Percentiles rank a stretch among this genome's conserved stretches.
Evolutionary conservation across 2,329 filamentous ascomycete genomes (phyloP).

Genomic region (Calycina herbarum): DNA sequence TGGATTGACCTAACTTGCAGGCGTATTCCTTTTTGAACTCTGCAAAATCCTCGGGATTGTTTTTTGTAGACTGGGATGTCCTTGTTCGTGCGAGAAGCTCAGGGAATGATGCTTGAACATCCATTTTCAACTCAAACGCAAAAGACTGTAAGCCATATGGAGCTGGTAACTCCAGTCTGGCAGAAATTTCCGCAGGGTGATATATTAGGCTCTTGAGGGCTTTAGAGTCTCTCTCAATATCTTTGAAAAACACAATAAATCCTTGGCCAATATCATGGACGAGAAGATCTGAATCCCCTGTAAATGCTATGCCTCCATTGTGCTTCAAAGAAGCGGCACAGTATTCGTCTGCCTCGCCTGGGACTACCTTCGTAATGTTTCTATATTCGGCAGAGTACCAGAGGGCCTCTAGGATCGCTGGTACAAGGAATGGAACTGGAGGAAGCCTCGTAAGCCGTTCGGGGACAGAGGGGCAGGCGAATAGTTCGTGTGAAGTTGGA

Average conservation of each 20-base stretch:
- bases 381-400: conserved; percentile 45
- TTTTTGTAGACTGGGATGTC: conserved; percentile 22
- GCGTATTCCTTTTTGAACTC: conserved; percentile 33
- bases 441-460: conserved; percentile 38
- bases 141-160: conserved; percentile 41
- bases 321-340: conserved; percentile 67
- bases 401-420: conserved; percentile 73
- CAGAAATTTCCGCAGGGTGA: conserved; percentile 45
- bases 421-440: conserved; percentile 69
- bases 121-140: conserved; percentile 37
- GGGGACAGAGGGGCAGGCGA: conserved; percentile 26
- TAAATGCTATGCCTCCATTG: conserved; percentile 61
- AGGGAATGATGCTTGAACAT: conserved; percentile 29
- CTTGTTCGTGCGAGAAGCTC: conserved; percentile 30
- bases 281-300: conserved; percentile 84
- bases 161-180: conserved; percentile 44
- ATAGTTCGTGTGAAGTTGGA: conserved; percentile 20
- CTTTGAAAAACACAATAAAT: conserved; percentile 66
- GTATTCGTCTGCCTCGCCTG: conserved; percentile 82
- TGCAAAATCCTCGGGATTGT: conserved; percentile 22
- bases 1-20: conserved; percentile 5
- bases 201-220: conserved; percentile 36
- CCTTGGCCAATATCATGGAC: conserved; percentile 70
- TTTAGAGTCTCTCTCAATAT: conserved; percentile 45
- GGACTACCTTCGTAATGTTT: conserved; percentile 58